Evolutionary conservation across 805 yeast genomes (phyloP).

Genomic region (Wickerhamiella musiphila): DNA sequence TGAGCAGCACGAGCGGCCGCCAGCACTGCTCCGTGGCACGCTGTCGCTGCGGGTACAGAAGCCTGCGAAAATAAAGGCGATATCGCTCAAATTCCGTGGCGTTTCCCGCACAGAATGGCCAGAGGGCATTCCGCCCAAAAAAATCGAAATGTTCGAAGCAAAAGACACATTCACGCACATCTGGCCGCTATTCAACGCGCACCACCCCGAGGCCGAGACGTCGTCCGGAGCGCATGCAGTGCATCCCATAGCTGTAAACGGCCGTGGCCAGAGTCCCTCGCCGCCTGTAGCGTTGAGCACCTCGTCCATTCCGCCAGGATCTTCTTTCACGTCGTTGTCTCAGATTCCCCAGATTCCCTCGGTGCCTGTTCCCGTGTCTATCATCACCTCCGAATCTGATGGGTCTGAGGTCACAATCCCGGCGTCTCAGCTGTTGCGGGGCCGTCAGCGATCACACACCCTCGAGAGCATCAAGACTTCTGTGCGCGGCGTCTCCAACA

Average conservation of each 20-base stretch:
- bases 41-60: slow-evolving; percentile 51
- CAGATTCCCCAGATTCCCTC: neutral
- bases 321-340: neutral
- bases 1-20: slow-evolving; percentile 51
- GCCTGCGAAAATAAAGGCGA: slow-evolving; percentile 50
- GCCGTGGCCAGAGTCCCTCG: neutral
- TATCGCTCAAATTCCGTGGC: slow-evolving; percentile 49
- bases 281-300: neutral
- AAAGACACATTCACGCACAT: slow-evolving; percentile 56
- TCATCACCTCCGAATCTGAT: too few relatives aligned
- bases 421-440: neutral
- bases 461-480: neutral
- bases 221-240: slow-evolving; percentile 30
- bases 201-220: slow-evolving; percentile 20
- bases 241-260: slow-evolving; percentile 10
- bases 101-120: slow-evolving; percentile 83
- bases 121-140: slow-evolving; percentile 91
- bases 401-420: slow-evolving; percentile 5
- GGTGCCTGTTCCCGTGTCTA: too few relatives aligned
- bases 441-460: neutral
- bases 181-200: slow-evolving; percentile 68
- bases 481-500: neutral
- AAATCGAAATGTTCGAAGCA: slow-evolving; percentile 44
- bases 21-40: slow-evolving; percentile 69
- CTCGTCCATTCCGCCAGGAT: neutral